Conservation (phyloP, 306 rosid species). For the Glycyrrhiza uralensis region DNA sequence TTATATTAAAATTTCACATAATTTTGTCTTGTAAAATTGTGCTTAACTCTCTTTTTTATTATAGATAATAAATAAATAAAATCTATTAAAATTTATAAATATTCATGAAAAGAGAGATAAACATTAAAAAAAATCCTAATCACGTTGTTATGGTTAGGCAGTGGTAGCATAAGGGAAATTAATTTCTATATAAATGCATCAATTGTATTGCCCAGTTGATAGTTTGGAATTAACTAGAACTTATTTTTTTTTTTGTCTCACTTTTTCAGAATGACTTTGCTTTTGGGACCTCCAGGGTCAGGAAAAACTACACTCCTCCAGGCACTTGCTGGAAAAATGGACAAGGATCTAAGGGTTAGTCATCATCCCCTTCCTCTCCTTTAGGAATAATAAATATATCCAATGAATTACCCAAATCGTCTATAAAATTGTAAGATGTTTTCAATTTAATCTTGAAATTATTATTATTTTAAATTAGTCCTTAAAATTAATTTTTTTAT, state of each 20-base stretch:
- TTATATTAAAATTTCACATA: too few species aligned
- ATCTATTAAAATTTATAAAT: too few species aligned
- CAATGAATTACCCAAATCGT: too few species aligned
- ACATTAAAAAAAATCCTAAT: too few species aligned
- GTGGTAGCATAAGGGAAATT: not conserved
- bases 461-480: too few species aligned
- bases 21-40: too few species aligned
- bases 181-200: not conserved
- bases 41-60: too few species aligned
- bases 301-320: slow-evolving; percentile 48
- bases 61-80: too few species aligned
- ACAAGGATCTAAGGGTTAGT: slow-evolving; percentile 43
- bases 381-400: not conserved
- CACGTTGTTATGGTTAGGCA: not conserved
- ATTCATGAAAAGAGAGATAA: too few species aligned
- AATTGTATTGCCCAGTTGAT: not conserved
- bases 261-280: slow-evolving; percentile 42
- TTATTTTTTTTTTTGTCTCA: not conserved
- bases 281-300: slow-evolving; percentile 49
- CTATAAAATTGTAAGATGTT: too few species aligned
- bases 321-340: slow-evolving; percentile 45
- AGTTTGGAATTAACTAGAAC: not conserved
- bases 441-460: too few species aligned
- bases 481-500: too few species aligned
- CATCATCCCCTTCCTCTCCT: not conserved